These are phyloP conservation scores for Ogataea populi-albae DNA, from an alignment of 805 yeast genomes.

Conservation along the genomic window DNA sequence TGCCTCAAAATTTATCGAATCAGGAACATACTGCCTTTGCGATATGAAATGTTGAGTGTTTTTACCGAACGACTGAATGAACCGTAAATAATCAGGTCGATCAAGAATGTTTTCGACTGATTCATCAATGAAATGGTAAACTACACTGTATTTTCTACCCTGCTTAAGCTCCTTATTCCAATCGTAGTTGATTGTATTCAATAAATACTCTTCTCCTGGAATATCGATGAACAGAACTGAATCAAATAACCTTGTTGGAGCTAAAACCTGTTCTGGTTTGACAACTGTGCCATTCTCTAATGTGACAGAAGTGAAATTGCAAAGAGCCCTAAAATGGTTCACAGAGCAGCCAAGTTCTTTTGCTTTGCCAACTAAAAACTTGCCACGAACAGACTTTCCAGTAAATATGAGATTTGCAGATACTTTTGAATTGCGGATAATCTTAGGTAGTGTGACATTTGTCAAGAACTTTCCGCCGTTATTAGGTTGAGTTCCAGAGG, in stretches of 20 bases:
- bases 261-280: slow-evolving; percentile 70
- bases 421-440: slow-evolving; percentile 26
- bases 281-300: slow-evolving; percentile 58
- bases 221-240: slow-evolving; percentile 70
- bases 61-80: slow-evolving; percentile 53
- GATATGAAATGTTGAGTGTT: slow-evolving; percentile 62
- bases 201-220: slow-evolving; percentile 51
- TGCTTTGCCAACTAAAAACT: slow-evolving; percentile 67
- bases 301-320: slow-evolving; percentile 57
- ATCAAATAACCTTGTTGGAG: slow-evolving; percentile 53
- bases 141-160: slow-evolving; percentile 36
- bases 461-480: slow-evolving; percentile 16
- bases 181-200: slow-evolving; percentile 25
- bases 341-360: slow-evolving; percentile 66
- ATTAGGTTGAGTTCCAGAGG: slow-evolving; percentile 11
- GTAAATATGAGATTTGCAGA: slow-evolving; percentile 69
- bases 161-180: slow-evolving; percentile 20
- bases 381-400: slow-evolving; percentile 70
- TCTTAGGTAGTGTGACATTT: slow-evolving; percentile 24
- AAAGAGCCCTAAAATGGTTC: slow-evolving; percentile 51
- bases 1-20: slow-evolving; percentile 56
- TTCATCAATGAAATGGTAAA: slow-evolving; percentile 77
- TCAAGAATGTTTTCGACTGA: slow-evolving; percentile 39
- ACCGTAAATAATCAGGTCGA: slow-evolving; percentile 41
- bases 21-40: slow-evolving; percentile 64